These are phyloP conservation scores for Moesziomyces sp. DNA, from an alignment of 1,284 basidiomycete species.

Conservation along the genomic window DNA sequence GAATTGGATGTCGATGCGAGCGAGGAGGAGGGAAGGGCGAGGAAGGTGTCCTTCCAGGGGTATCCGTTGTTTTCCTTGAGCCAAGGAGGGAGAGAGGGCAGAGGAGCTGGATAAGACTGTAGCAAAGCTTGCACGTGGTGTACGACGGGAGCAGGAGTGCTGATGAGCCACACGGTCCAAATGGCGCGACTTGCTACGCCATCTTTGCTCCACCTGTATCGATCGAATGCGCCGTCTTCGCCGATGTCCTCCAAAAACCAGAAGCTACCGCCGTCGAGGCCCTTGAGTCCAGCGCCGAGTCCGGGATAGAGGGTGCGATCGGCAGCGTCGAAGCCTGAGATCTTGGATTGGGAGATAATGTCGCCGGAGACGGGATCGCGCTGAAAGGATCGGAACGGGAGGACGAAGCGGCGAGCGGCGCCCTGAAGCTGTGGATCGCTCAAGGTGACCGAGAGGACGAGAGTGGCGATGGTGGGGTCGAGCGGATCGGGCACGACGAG, in stretches of 20 bases:
- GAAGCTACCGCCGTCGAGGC: slow-evolving; percentile 49
- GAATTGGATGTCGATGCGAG: background rate
- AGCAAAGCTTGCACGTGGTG: slow-evolving; percentile 35
- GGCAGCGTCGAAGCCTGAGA: slow-evolving; percentile 34
- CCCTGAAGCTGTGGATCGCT: slow-evolving; percentile 17
- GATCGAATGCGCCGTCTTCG: slow-evolving; percentile 45
- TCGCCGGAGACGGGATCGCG: slow-evolving; percentile 17
- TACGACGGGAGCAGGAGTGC: slow-evolving; percentile 39
- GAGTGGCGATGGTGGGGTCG: slow-evolving; percentile 40
- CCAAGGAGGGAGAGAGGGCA: slow-evolving; percentile 29
- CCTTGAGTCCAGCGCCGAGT: slow-evolving; percentile 43
- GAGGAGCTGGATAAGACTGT: slow-evolving; percentile 21
- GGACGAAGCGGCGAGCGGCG: slow-evolving; percentile 36
- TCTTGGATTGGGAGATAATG: slow-evolving; percentile 15
- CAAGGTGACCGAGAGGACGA: slow-evolving; percentile 42
- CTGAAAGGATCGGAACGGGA: slow-evolving; percentile 50
- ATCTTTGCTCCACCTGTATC: slow-evolving; percentile 30
- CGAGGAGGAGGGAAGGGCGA: background rate
- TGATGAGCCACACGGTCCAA: slow-evolving; percentile 55
- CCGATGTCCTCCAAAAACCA: slow-evolving; percentile 55
- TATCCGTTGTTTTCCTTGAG: slow-evolving; percentile 27
- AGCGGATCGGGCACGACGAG: slow-evolving; percentile 40
- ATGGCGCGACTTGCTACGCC: slow-evolving; percentile 42
- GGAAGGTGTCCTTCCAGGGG: slow-evolving; percentile 42
- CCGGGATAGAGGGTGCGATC: slow-evolving; percentile 35